Evolutionary conservation across 2,329 filamentous ascomycete species (phyloP).

Genomic region (Dactylellina parvicollis): DNA sequence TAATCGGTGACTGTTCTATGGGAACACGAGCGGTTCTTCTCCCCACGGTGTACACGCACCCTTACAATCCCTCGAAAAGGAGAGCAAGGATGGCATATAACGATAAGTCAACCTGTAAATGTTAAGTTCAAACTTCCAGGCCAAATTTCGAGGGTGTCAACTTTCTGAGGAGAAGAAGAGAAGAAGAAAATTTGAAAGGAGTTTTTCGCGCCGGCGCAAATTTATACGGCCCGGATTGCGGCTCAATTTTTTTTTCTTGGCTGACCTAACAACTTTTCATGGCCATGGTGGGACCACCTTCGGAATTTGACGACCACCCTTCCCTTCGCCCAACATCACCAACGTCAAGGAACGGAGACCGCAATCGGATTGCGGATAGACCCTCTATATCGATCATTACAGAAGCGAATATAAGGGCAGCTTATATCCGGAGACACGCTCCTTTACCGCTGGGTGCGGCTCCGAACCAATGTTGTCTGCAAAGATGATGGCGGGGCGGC

Average conservation of each 20-base stretch:
- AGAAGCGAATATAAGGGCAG: neutral
- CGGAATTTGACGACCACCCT: conserved; percentile 5
- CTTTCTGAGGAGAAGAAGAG: conserved; percentile 53
- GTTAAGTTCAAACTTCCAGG: conserved; percentile 37
- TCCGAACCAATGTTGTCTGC: conserved; percentile 23
- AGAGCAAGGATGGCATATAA: conserved; percentile 5
- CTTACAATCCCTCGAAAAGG: neutral
- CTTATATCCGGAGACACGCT: neutral
- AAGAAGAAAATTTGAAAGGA: conserved; percentile 17
- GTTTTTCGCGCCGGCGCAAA: neutral
- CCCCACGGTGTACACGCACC: conserved; percentile 41
- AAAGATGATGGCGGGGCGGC: conserved; percentile 51
- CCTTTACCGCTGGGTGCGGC: conserved; percentile 17
- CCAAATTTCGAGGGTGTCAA: conserved; percentile 55
- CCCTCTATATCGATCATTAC: neutral
- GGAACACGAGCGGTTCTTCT: conserved; percentile 53
- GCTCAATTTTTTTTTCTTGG: conserved; percentile 21
- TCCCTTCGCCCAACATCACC: conserved; percentile 11
- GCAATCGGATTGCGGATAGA: neutral
- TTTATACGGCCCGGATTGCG: conserved; percentile 36
- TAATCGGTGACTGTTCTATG: conserved; percentile 54
- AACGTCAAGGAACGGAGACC: neutral
- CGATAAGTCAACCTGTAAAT: conserved; percentile 50
- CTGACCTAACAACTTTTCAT: conserved; percentile 5
- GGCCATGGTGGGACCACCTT: conserved; percentile 26